Evolutionary conservation across 2,329 filamentous ascomycete species (phyloP).

Genomic region (Xylaria digitata): DNA sequence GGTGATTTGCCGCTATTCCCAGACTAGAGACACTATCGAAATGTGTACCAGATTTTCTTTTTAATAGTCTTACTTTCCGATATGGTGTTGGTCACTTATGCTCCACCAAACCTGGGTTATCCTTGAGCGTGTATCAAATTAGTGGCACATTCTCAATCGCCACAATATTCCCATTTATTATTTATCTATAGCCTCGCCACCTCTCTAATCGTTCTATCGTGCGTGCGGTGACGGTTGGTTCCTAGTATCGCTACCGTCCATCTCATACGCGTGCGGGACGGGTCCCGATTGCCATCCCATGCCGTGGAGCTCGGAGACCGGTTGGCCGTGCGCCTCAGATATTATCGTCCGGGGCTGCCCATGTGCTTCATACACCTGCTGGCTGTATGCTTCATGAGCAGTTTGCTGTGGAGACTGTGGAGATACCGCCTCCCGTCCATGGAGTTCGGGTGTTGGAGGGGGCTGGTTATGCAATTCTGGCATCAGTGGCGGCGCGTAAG

Average conservation of each 20-base stretch:
- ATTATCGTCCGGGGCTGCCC: slow-evolving; percentile 35
- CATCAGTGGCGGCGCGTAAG: slow-evolving; percentile 37
- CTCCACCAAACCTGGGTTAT: not conserved
- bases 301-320: slow-evolving; percentile 40
- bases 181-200: not conserved
- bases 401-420: slow-evolving; percentile 23
- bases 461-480: slow-evolving; percentile 41
- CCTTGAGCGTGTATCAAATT: slow-evolving; percentile 11
- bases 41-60: not conserved
- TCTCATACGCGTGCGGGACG: slow-evolving; percentile 43
- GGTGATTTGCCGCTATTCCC: not conserved
- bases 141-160: not conserved
- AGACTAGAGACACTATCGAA: not conserved
- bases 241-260: slow-evolving; percentile 40
- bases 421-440: slow-evolving; percentile 31
- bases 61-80: not conserved
- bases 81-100: not conserved
- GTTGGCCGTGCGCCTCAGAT: slow-evolving; percentile 42
- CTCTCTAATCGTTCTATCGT: not conserved
- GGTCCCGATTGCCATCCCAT: slow-evolving; percentile 47
- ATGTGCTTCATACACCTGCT: slow-evolving; percentile 44
- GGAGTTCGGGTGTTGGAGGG: slow-evolving; percentile 35
- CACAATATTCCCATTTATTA: not conserved
- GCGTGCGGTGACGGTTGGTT: slow-evolving; percentile 14
- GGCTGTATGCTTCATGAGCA: slow-evolving; percentile 41